phyloP scores from a whole-genome alignment of 2,329 filamentous ascomycete species.

The Nemania sp. region DNA sequence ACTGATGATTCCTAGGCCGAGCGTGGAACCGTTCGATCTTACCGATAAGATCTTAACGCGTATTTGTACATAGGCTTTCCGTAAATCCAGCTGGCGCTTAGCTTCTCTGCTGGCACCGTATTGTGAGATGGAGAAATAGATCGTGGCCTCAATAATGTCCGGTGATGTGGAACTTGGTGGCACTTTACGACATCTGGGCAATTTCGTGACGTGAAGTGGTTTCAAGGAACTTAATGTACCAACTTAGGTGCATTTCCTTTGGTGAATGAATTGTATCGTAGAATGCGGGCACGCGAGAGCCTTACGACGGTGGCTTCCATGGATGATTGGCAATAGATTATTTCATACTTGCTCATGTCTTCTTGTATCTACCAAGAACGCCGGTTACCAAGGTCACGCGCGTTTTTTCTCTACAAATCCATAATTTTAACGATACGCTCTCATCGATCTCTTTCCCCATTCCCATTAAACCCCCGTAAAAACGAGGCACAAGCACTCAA shows the following conservation, averaged over 20 bases:
- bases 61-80: conserved; percentile 21
- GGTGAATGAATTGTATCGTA: neutral
- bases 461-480: neutral
- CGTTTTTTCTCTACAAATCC: neutral
- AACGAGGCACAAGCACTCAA: conserved; percentile 1
- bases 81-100: conserved; percentile 20
- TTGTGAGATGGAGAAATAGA: conserved; percentile 14
- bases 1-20: conserved; percentile 27
- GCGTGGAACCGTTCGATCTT: conserved; percentile 2
- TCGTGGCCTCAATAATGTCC: neutral
- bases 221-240: neutral
- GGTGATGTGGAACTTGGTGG: neutral
- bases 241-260: neutral
- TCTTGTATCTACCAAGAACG: neutral
- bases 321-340: neutral
- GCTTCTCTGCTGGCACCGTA: neutral
- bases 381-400: neutral
- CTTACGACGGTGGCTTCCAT: neutral
- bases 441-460: neutral
- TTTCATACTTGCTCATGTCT: neutral
- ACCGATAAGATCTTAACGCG: conserved; percentile 5
- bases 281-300: neutral
- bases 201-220: neutral
- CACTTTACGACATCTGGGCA: neutral
- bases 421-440: neutral